Evolutionary conservation across 169 alveolate genomes (phyloP).

Genomic region (Plasmodium knowlesi): DNA sequence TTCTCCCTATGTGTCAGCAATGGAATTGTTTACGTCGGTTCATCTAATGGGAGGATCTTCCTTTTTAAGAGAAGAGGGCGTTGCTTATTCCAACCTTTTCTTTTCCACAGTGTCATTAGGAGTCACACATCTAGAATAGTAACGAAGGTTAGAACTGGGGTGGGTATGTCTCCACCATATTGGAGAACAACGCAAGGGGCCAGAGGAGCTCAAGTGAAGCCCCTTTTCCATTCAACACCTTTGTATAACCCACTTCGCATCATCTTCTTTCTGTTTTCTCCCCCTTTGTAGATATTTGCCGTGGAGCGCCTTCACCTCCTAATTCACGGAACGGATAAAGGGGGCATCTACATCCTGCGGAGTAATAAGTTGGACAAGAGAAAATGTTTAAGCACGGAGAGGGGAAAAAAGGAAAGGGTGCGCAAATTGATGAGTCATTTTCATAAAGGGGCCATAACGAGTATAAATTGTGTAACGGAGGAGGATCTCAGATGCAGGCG

Average conservation of each 20-base stretch:
- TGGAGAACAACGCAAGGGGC: not conserved
- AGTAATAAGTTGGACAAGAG: not conserved
- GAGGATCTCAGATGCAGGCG: not conserved
- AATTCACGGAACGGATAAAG: slow-evolving; percentile 55
- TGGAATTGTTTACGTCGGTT: slow-evolving; percentile 34
- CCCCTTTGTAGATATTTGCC: slow-evolving; percentile 15
- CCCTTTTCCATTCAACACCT: not conserved
- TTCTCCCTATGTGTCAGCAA: slow-evolving; percentile 26
- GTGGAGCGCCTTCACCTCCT: slow-evolving; percentile 1
- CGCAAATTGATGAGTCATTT: not conserved
- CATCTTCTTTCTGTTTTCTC: no score
- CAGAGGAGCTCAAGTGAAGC: not conserved
- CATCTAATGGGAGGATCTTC: slow-evolving; percentile 54
- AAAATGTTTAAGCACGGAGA: not conserved
- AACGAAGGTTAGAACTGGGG: slow-evolving; percentile 35
- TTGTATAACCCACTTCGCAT: not conserved
- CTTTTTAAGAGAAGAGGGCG: slow-evolving; percentile 36
- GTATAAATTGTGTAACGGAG: slow-evolving; percentile 26
- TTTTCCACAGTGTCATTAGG: slow-evolving; percentile 14
- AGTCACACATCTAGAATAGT: not conserved
- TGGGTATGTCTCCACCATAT: not conserved
- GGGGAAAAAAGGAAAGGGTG: not conserved
- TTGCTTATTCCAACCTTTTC: not conserved
- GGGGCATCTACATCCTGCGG: slow-evolving; percentile 4
- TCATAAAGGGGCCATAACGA: slow-evolving; percentile 38